Percentiles rank a stretch among this genome's conserved stretches.
Evolutionary conservation across 495 filamentous ascomycete genomes (phyloP).

Genomic region (Tuber brumale): DNA sequence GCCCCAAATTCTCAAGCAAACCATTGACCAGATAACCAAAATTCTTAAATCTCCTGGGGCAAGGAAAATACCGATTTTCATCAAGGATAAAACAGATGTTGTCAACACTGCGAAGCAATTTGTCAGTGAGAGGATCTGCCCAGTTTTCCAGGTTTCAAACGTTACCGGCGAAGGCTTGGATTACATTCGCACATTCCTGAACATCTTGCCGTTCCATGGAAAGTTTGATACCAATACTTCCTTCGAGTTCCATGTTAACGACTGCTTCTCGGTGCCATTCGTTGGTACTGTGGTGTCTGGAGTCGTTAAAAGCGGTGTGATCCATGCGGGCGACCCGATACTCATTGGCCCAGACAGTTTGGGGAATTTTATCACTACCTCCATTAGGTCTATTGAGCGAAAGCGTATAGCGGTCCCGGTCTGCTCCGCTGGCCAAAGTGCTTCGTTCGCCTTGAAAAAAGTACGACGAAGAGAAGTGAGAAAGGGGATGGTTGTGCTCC

Average conservation of each 20-base stretch:
- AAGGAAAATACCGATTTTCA: constrained; percentile 94
- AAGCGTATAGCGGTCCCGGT: constrained; percentile 88
- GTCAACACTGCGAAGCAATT: constrained; percentile 95
- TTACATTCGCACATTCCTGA: constrained; percentile 79
- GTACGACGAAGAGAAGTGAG: constrained; percentile 87
- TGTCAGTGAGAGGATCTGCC: constrained; percentile 88
- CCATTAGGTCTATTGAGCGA: constrained; percentile 85
- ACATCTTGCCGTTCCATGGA: constrained; percentile 91
- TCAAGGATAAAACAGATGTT: constrained; percentile 83
- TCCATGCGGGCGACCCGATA: constrained; percentile 85
- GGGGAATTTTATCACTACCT: constrained; percentile 84
- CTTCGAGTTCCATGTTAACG: constrained; percentile 94
- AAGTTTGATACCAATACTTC: constrained; percentile 81
- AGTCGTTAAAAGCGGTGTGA: constrained; percentile 78
- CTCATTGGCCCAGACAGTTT: constrained; percentile 86
- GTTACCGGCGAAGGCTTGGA: constrained; percentile 83
- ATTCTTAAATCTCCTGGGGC: constrained; percentile 92
- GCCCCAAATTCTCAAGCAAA: constrained; percentile 89
- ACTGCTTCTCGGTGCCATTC: constrained; percentile 98
- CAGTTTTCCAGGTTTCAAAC: constrained; percentile 96
- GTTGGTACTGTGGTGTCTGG: constrained; percentile 94
- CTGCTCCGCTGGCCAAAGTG: constrained; percentile 85
- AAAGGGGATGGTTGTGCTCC: constrained; percentile 96
- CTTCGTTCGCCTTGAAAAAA: constrained; percentile 80
- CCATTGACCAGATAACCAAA: constrained; percentile 79